Percentiles rank a stretch among this genome's conserved stretches.
Conservation (phyloP, 1,284 basidiomycete genomes). For the Heterobasidion annosum region DNA sequence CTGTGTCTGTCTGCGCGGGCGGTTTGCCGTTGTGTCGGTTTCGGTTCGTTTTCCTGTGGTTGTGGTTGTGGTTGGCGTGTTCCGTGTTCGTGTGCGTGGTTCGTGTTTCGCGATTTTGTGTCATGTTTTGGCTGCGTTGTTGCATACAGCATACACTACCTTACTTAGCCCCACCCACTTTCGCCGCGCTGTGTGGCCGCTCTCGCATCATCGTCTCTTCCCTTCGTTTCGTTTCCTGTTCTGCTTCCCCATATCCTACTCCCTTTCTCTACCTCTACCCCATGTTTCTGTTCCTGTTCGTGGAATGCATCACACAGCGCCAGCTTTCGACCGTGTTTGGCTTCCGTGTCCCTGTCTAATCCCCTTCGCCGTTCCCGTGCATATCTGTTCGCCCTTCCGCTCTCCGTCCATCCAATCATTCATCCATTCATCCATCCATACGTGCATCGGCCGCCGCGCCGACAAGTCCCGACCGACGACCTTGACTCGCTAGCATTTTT, state of each 20-base stretch:
- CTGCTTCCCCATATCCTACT: background rate
- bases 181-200: background rate
- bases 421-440: no score
- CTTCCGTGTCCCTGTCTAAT: no score
- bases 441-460: no score
- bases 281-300: background rate
- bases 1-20: background rate
- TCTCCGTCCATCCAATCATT: no score
- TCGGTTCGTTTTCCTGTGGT: background rate
- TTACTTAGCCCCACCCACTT: no score
- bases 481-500: no score
- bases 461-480: no score
- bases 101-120: background rate
- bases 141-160: background rate
- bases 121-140: background rate
- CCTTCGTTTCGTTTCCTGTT: background rate
- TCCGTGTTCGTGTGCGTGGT: background rate
- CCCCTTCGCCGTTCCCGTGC: no score
- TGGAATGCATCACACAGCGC: no score
- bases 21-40: background rate
- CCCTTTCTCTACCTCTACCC: background rate
- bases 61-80: background rate
- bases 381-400: no score
- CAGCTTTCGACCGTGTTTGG: no score
- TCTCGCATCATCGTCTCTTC: background rate